These are phyloP conservation scores for Camelina hispida DNA, from an alignment of 345 rosid species.

Conservation along the genomic window DNA sequence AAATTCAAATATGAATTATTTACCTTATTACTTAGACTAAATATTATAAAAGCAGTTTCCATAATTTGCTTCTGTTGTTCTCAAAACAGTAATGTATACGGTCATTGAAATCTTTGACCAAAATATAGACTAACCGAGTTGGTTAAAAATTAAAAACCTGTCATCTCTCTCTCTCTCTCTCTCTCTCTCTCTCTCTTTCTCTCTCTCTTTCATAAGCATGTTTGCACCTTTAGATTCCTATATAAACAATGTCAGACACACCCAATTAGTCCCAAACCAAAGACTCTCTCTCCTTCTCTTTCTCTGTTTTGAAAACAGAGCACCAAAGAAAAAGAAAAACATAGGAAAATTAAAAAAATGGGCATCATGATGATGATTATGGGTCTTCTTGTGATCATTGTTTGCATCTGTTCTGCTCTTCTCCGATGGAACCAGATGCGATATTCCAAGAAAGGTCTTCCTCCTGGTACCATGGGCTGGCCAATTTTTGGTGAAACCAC, in stretches of 20 bases:
- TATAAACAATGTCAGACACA: constrained; percentile 38
- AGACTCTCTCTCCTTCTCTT: constrained; percentile 14
- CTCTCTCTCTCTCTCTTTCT: constrained; percentile 20
- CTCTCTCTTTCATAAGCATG: constrained; percentile 18
- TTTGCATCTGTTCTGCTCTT: constrained; percentile 68
- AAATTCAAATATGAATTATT: not conserved
- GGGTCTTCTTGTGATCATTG: constrained; percentile 47
- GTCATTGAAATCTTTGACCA: not conserved
- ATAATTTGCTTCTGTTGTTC: not conserved
- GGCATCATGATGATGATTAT: constrained; percentile 60
- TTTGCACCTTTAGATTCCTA: constrained; percentile 39
- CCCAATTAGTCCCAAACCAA: constrained; percentile 35
- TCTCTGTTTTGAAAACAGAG: constrained; percentile 36
- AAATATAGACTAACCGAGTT: not conserved
- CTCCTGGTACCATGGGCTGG: constrained; percentile 99
- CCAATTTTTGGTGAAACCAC: constrained; percentile 96
- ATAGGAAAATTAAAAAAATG: constrained; percentile 47
- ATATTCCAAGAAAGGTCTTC: constrained; percentile 77
- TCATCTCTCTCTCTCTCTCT: constrained; percentile 13
- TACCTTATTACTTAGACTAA: too few relatives aligned
- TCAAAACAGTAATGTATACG: constrained; percentile 6
- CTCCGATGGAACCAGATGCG: constrained; percentile 82
- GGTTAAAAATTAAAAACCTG: constrained; percentile 12
- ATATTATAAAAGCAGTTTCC: not conserved
- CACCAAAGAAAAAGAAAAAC: constrained; percentile 1